These are phyloP conservation scores for Tylopilus felleus DNA, from an alignment of 768 basidiomycete species.

Conservation along the genomic window DNA sequence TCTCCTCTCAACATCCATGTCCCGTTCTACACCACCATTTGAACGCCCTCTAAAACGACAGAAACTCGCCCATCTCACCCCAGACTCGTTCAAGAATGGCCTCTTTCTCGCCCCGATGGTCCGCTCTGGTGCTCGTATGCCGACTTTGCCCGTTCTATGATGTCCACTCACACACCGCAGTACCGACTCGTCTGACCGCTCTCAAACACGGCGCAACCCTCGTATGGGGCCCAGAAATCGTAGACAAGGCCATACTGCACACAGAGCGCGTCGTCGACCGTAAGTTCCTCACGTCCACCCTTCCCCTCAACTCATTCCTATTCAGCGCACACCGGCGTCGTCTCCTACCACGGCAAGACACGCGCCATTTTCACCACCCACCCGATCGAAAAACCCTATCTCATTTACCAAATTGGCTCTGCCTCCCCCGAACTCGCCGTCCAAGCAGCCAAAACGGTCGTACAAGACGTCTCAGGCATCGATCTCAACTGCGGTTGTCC, in stretches of 20 bases:
- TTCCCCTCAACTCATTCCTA: background rate
- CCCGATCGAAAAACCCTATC: constrained; percentile 89
- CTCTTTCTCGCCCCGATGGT: constrained; percentile 99
- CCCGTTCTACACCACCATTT: background rate
- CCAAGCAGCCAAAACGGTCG: constrained; percentile 82
- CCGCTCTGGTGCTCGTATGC: constrained; percentile 82
- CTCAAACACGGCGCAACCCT: constrained; percentile 91
- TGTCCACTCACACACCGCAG: constrained; percentile 37
- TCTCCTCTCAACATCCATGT: background rate
- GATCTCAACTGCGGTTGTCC: constrained; percentile 99
- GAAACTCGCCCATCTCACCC: constrained; percentile 55
- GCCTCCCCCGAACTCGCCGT: constrained; percentile 88
- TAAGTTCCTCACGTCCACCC: constrained; percentile 38
- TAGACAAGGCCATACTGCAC: constrained; percentile 94
- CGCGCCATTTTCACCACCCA: constrained; percentile 90
- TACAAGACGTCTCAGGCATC: constrained; percentile 87
- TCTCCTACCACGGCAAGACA: constrained; percentile 81
- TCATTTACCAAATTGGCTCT: constrained; percentile 95
- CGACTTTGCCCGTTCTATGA: background rate
- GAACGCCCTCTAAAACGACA: constrained; percentile 47
- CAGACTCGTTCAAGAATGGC: constrained; percentile 81
- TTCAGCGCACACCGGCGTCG: constrained; percentile 77
- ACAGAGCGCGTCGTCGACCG: constrained; percentile 82
- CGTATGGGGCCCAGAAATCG: constrained; percentile 95
- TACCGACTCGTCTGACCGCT: constrained; percentile 81